Base-by-base conservation (phyloP, 164 flowering plant species). In the Umbilicus rupestris region DNA sequence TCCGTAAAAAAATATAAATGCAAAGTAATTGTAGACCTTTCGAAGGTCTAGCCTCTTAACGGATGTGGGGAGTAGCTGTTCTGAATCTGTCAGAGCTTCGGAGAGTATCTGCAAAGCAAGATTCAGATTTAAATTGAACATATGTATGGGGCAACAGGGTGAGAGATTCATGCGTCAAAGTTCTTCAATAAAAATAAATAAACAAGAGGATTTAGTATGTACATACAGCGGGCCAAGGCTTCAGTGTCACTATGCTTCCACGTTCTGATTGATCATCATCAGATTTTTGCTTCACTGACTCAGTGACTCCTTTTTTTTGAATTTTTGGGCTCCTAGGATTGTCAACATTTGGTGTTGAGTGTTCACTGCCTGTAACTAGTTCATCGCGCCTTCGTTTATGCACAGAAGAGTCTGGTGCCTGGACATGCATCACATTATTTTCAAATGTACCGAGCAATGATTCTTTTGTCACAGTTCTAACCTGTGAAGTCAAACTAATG, bases 201-300 rank as follows among this genome's bases (percentile, higher is more conserved):
- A 52, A 29, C 9, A 65, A 26, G 22, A 58, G 28, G 28, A 44
- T n/a, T 37, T 22, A 33, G 30, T 17, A 55, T 14, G 46, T 46
- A 74, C 88, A 70, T 79, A 89, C 96, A 73, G 81, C 82, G 68
- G 72, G 37, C 81, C 80, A 82, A 35, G 73, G 70, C 67, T 64
- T 73, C 33, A 28, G 39, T 8, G 62, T 39, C 65, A 29, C 59
- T 39, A 69, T 70, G 67, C 63, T 69, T 65, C 49, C 75, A 63
- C 19, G 62, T 33, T 46, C 73, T 49, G 70, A 67, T 10, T 31
- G 62, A 68, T 68, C 72, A 64, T 26, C 67, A 49, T 49, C 41
- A 64, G 29, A 73, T 62, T 62, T 47, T 55, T 45, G 62, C 60
- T 79, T 74, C 47, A 70, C 22, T 37, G 49, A 35, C 33, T 67